phyloP scores from a whole-genome alignment of 495 filamentous ascomycete species.

The Chlorociboria aeruginascens region DNA sequence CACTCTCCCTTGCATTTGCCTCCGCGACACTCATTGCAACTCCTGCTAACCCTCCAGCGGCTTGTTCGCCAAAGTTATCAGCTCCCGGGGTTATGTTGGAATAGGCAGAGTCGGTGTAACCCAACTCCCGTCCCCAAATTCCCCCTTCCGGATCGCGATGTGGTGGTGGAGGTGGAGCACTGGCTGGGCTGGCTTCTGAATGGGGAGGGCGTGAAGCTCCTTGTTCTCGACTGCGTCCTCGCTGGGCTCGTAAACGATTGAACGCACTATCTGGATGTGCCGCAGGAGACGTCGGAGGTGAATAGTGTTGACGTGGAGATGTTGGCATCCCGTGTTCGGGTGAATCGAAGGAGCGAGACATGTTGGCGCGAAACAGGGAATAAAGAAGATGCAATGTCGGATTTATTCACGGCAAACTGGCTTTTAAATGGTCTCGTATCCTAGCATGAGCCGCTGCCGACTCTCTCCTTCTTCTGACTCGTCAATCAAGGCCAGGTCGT shows the following conservation, averaged over 20 bases:
- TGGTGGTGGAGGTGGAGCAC: conserved; percentile 12
- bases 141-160: conserved; percentile 18
- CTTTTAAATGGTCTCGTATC: too few species aligned
- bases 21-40: conserved; percentile 67
- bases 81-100: conserved; percentile 57
- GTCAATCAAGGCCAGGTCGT: too few species aligned
- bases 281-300: conserved; percentile 16
- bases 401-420: too few species aligned
- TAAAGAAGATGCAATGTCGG: too few species aligned
- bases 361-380: too few species aligned
- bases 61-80: conserved; percentile 61
- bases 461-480: too few species aligned
- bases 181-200: conserved; percentile 11
- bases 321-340: conserved; percentile 15
- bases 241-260: conserved; percentile 26
- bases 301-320: conserved; percentile 16
- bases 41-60: conserved; percentile 64
- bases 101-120: conserved; percentile 5
- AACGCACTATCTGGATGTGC: conserved; percentile 33
- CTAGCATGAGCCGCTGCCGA: too few species aligned
- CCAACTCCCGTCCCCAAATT: conserved; percentile 14
- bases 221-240: conserved; percentile 24
- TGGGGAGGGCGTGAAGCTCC: conserved; percentile 7
- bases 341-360: not conserved
- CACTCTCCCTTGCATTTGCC: conserved; percentile 58